A percentile compares a stretch with the other conserved stretches of the same genome.
Evolutionary conservation across 140 eudicot species (phyloP).

Genomic region (Ambrosia hybrid): DNA sequence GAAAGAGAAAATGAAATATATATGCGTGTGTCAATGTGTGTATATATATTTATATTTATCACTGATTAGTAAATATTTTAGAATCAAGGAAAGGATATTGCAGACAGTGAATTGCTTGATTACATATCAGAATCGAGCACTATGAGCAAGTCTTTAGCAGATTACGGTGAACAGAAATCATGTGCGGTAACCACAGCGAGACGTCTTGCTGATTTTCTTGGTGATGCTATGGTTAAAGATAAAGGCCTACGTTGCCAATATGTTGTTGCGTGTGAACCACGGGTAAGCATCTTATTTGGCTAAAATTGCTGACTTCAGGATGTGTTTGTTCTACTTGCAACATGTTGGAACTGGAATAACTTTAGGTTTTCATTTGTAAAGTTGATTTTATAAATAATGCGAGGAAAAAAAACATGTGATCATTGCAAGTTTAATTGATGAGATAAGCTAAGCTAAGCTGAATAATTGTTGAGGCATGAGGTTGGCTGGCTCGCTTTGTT

Average conservation of each 20-base stretch:
- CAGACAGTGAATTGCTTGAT: conserved; percentile 93
- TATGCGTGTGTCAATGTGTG: not conserved
- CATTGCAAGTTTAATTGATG: not conserved
- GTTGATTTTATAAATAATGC: not conserved
- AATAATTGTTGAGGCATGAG: not conserved
- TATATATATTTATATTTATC: not conserved
- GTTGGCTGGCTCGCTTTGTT: not conserved
- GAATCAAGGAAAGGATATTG: conserved; percentile 96
- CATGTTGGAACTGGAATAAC: not conserved
- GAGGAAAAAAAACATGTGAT: not conserved
- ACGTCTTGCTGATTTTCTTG: conserved; percentile 95
- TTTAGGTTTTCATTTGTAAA: not conserved
- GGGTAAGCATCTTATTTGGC: conserved; percentile 46
- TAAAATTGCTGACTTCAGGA: not conserved
- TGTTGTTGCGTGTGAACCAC: conserved; percentile 97
- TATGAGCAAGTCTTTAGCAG: conserved; percentile 98
- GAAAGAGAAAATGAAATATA: not conserved
- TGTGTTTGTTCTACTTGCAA: not conserved
- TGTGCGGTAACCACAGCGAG: conserved; percentile 99
- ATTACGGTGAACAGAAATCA: conserved; percentile 93
- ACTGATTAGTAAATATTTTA: conserved; percentile 38
- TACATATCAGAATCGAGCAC: conserved; percentile 99
- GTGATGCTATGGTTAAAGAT: conserved; percentile 98
- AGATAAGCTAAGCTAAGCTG: not conserved
- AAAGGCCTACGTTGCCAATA: conserved; percentile 95